Evolutionary conservation across 129 eudicot genomes (phyloP), one percentile per base, ranked within the genome.

Genomic region (Lactuca sativa): DNA sequence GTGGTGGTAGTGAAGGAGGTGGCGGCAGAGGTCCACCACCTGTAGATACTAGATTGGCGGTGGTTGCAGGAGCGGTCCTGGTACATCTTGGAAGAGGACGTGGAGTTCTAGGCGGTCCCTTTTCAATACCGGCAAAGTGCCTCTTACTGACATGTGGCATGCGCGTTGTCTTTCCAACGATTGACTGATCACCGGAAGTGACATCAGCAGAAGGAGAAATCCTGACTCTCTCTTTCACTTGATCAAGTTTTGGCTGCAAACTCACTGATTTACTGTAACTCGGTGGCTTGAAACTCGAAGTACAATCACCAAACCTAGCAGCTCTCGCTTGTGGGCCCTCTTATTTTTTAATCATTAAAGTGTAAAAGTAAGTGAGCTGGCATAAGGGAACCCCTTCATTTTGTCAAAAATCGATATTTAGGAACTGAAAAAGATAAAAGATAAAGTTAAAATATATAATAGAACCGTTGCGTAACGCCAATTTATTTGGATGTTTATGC

Each of bases 241-340:
- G 95, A 69, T 90, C 56, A 18, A 91, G 97, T 77, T 88, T 91
- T 70, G 95, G 95, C 3, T 95, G 97, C 81, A 95, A 84, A 76
- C 78, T 71, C 16, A 79, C 80, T 2, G 95, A 32, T 77, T 71
- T 79, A 53, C 66, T 74, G n/a, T 75, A 67, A 9, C 15, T 77
- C 7, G 81, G 79, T 21, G 79, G 76, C 63, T 66, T 84, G 76
- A 75, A 81, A 64, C 87, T 68, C 5, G 90, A 77, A 64, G 78
- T 78, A 66, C 77, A 65, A 17, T 87, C 96, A 33, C 93, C 93
- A 68, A 87, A 95, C 64, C 82, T 83, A 37, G 72, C 93, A 5
- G 93, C 90, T 82, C 99, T 78, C 55, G 97, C 99, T 69, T 90
- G 92, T 18, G 21, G 21, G 21, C 21, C 21, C 21, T 18, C 1